Conservation (phyloP, 164 flowering plant species). For the Macadamia integrifolia region DNA sequence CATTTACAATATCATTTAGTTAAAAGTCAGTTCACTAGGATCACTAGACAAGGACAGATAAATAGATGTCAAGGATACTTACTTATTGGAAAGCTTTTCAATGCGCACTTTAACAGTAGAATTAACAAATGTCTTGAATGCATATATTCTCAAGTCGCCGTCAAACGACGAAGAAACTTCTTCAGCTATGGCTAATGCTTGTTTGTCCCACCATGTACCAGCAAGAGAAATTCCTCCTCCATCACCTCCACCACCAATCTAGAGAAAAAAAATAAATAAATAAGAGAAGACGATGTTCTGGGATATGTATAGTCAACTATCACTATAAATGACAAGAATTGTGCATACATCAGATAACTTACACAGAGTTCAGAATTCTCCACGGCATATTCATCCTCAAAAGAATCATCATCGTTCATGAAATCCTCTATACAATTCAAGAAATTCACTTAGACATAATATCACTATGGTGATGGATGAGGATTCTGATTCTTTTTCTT, state of each 20-base stretch:
- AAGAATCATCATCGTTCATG: conserved; percentile 31
- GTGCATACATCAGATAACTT: conserved; percentile 18
- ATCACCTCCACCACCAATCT: conserved; percentile 88
- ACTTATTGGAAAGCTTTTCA: conserved; percentile 83
- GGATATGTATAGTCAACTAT: background rate
- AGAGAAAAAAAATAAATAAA: background rate
- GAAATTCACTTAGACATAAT: conserved; percentile 7
- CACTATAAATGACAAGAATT: background rate
- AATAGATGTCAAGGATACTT: conserved; percentile 21
- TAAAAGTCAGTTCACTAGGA: background rate
- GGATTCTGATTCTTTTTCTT: background rate
- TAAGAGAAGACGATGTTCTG: background rate
- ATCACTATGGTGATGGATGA: background rate
- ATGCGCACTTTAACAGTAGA: conserved; percentile 69
- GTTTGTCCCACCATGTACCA: conserved; percentile 80
- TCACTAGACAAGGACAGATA: background rate
- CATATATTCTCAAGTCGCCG: conserved; percentile 65
- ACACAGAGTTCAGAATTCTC: conserved; percentile 51
- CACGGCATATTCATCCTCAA: conserved; percentile 40
- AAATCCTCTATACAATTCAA: conserved; percentile 22
- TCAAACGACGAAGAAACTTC: conserved; percentile 52
- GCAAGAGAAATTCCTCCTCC: conserved; percentile 86
- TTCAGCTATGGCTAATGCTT: conserved; percentile 65
- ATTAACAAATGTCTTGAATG: conserved; percentile 62
- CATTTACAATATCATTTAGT: background rate